phyloP scores from a whole-genome alignment of 2,329 filamentous ascomycete genomes.

The Gyromitra esculenta region DNA sequence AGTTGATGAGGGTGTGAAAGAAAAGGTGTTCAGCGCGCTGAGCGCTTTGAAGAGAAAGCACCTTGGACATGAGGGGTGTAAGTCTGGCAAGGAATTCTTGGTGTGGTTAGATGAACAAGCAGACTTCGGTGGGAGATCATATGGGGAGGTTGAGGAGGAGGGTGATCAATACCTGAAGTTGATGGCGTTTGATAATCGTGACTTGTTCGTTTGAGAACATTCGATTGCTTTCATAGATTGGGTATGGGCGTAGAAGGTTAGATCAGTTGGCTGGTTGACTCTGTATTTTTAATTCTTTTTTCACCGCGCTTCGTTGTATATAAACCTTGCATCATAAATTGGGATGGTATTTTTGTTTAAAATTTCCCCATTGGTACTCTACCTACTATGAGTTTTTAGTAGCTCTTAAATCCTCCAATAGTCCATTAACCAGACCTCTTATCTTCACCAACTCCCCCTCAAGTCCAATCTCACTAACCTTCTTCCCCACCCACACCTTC shows the following conservation, averaged over 20 bases:
- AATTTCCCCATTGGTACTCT: not conserved
- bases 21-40: conserved; percentile 50
- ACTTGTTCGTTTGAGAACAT: conserved; percentile 36
- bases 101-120: conserved; percentile 38
- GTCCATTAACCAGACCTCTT: conserved; percentile 45
- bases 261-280: conserved; percentile 13
- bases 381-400: conserved; percentile 30
- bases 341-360: conserved; percentile 4
- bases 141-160: conserved; percentile 45
- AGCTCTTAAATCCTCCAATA: conserved; percentile 50
- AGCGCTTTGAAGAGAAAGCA: conserved; percentile 48
- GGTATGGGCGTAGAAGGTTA: conserved; percentile 20
- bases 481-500: conserved; percentile 51
- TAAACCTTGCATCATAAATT: conserved; percentile 21
- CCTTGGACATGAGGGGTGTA: conserved; percentile 37
- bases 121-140: conserved; percentile 39
- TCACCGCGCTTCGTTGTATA: conserved; percentile 24
- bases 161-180: conserved; percentile 39
- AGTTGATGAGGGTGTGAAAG: conserved; percentile 41
- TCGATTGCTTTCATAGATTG: conserved; percentile 5
- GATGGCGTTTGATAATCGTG: conserved; percentile 42
- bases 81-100: conserved; percentile 38
- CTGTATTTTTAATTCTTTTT: conserved; percentile 9
- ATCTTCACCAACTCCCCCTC: conserved; percentile 52
- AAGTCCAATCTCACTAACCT: conserved; percentile 48